Base-by-base conservation (phyloP, 192 early-diverging fungal species). In the Coemansia sp. region DNA sequence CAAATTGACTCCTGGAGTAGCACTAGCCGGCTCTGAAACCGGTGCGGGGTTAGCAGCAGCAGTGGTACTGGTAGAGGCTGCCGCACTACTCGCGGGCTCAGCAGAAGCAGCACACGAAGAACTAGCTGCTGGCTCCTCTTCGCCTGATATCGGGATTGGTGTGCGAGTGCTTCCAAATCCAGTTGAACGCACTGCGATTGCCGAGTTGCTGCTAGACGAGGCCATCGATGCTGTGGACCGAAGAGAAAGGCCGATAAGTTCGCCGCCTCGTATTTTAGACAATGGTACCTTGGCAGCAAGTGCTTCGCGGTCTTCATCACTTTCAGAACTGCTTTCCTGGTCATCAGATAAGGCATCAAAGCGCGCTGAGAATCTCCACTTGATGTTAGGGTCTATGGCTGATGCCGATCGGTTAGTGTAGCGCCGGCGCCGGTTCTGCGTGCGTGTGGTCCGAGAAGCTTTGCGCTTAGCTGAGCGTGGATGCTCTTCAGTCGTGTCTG, bases 121-220 rank as follows among this genome's bases (percentile, higher is more conserved):
- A 3, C 15, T 43, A 0, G 61, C 10, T 1, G 20, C 46, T 1
- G 55, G 20, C 9, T 61, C 62, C n/a, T 58, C 44, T 52, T 76
- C 72, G 14, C 50, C 48, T 28, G 61, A 41, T 23, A 76, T 58
- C 16, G 62, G 72, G 37, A 70, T 52, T 1, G 72, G 72, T 20
- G 58, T 70, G 43, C 72, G 66, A 6, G 33, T 76, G 51, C 72
- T 69, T 15, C 72, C 72, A 53, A 76, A 76, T 6, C 72, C 72
- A 6, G 72, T 76, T 9, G 66, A 59, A 7, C 72, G 66, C 14
- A 76, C 67, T 6, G 55, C 41, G 0, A 37, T 23, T 3, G 57
- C 40, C 5, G 26, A 40, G 10, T 38, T 45, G 36, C 58, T 23
- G 35, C 35, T 42, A 0, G 53, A 30, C 0, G 66, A 61, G 14